These are phyloP conservation scores for Castanea crenata DNA, from an alignment of 306 rosid genomes.

Conservation along the genomic window DNA sequence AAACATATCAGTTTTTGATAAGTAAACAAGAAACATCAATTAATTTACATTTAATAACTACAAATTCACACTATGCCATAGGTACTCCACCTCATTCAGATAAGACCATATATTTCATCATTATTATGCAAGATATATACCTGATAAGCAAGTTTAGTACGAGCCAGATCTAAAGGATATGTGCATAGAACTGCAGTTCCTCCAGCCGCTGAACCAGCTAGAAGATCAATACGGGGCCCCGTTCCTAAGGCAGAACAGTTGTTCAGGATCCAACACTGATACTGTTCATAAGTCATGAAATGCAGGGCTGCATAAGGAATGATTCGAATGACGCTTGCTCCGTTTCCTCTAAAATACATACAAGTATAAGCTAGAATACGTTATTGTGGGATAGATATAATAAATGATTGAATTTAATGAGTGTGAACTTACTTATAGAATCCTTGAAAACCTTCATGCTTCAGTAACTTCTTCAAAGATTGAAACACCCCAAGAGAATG, in stretches of 20 bases:
- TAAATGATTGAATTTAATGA: too few species aligned
- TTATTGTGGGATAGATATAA: too few species aligned
- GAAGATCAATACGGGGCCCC: constrained; percentile 86
- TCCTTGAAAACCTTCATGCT: too few species aligned
- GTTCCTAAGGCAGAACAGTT: constrained; percentile 66
- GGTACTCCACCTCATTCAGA: neutral
- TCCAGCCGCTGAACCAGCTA: constrained; percentile 96
- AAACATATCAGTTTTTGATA: neutral
- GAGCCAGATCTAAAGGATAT: constrained; percentile 94
- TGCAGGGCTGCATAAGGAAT: constrained; percentile 96
- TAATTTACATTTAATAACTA: neutral
- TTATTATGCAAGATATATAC: constrained; percentile 30
- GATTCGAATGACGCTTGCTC: constrained; percentile 47
- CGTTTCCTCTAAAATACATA: too few species aligned
- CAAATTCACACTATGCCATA: neutral
- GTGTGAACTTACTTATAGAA: too few species aligned
- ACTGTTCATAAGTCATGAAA: constrained; percentile 95
- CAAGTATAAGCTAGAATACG: too few species aligned
- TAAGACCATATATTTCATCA: constrained; percentile 16
- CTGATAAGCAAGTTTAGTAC: constrained; percentile 98
- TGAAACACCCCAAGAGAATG: too few species aligned
- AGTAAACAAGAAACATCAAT: constrained; percentile 4
- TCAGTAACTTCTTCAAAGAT: too few species aligned
- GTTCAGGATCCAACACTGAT: constrained; percentile 74
- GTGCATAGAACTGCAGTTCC: constrained; percentile 91